Percentiles rank a stretch among this genome's conserved stretches.
phyloP scores from a whole-genome alignment of 805 yeast genomes.

The Teunomyces pallodes region DNA sequence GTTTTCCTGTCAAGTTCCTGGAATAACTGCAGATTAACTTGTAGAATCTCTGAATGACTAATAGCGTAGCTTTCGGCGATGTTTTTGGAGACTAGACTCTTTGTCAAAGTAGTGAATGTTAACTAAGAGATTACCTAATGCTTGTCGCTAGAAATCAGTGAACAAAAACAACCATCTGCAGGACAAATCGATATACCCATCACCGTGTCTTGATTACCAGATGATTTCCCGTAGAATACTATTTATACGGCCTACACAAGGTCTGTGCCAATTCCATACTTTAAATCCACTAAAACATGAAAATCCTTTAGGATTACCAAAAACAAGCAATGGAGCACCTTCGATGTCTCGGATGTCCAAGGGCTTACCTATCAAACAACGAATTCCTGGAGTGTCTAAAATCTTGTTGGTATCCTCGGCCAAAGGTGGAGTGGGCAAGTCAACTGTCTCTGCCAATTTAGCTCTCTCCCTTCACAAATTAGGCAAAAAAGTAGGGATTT shows the following conservation, averaged over 20 bases:
- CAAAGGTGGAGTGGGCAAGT: conserved; percentile 81
- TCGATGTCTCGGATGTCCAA: conserved; percentile 42
- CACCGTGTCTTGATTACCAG: too few relatives aligned
- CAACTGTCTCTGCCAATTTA: conserved; percentile 68
- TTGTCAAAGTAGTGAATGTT: too few relatives aligned
- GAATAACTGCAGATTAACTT: too few relatives aligned
- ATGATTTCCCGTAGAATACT: neutral
- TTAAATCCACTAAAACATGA: conserved; percentile 21
- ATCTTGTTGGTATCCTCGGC: conserved; percentile 70
- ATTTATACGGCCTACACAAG: neutral
- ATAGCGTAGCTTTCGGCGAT: too few relatives aligned
- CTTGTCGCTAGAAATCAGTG: too few relatives aligned
- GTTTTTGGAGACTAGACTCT: too few relatives aligned
- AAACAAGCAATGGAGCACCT: conserved; percentile 18
- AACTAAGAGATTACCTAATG: too few relatives aligned
- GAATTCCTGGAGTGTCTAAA: conserved; percentile 58
- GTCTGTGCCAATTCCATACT: neutral
- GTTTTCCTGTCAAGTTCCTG: too few relatives aligned
- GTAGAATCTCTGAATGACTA: too few relatives aligned
- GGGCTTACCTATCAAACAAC: conserved; percentile 54
- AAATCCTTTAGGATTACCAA: conserved; percentile 43
- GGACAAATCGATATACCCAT: neutral
- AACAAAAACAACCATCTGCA: neutral
- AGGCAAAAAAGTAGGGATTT: conserved; percentile 61
- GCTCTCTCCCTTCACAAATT: conserved; percentile 57